Percentiles rank a stretch among this genome's conserved stretches.
Conservation (phyloP, 305 asterid genomes). For the Galium porrigens region DNA sequence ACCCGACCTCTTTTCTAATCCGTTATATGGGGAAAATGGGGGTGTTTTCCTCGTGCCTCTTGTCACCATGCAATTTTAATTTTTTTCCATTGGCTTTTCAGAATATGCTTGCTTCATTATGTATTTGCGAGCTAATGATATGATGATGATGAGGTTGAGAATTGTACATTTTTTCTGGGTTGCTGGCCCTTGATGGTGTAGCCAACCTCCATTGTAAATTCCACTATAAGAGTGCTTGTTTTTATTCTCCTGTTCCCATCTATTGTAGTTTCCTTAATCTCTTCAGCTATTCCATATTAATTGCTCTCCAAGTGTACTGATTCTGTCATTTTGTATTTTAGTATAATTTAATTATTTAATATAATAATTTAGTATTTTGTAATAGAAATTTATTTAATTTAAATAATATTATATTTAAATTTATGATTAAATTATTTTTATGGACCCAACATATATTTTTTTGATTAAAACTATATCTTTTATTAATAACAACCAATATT, state of each 20-base stretch:
- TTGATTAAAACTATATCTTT: too few species aligned
- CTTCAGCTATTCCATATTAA: neutral
- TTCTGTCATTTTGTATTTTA: neutral
- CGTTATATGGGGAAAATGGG: constrained; percentile 2
- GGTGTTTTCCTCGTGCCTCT: neutral
- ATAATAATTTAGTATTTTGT: too few species aligned
- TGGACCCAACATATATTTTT: too few species aligned
- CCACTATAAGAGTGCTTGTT: constrained; percentile 23
- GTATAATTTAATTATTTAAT: too few species aligned
- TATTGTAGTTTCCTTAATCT: neutral
- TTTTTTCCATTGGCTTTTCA: constrained; percentile 29
- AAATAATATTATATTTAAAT: too few species aligned
- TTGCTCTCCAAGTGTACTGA: neutral
- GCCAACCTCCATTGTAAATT: constrained; percentile 46
- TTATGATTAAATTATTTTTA: too few species aligned
- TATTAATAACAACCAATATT: too few species aligned
- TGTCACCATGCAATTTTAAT: constrained; percentile 14
- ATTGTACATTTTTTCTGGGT: constrained; percentile 39
- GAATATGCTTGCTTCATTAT: constrained; percentile 22
- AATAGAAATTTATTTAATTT: too few species aligned
- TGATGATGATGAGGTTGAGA: constrained; percentile 28
- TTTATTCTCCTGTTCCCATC: neutral
- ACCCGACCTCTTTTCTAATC: neutral
- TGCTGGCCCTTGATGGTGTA: constrained; percentile 31
- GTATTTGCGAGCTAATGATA: neutral